Evolutionary conservation across 805 yeast genomes (phyloP), one percentile per base, ranked within the genome.

Genomic region (Spathaspora hagerdaliae): DNA sequence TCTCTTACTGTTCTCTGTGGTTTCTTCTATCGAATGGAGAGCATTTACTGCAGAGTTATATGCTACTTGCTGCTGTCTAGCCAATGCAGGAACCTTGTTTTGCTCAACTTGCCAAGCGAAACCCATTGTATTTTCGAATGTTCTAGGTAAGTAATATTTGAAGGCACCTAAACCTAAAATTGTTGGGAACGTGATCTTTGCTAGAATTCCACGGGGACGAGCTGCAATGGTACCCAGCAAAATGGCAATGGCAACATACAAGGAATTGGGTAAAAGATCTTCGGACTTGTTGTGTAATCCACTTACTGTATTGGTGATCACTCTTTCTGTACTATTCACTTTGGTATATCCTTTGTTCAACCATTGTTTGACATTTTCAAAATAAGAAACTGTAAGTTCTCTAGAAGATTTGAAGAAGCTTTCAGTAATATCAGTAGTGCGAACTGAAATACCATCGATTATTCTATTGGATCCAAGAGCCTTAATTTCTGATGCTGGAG

Each of bases 151-250:
- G 54, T 86, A 82, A 60, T 78, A 74, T 48, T 71, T 78, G 67
- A 89, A 87, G 0, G 92, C 81, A 6, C 69, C 75, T 27, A 77
- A 50, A 11, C 91, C 94, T 43, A 84, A 73, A 0, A 70, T 65
- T 2, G 82, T 45, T 1, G 96, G 96, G 12, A 77, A 66, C 0
- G 76, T 50, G 3, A 74, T 69, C 55, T 82, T 79, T 10, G 85
- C 57, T 2, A 82, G 43, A 19, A 82, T 52, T 46, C 80, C 80
- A 47, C 85, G 74, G 55, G 83, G 80, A 56, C 95, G 85, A 1
- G 94, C 79, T 41, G 82, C 55, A 43, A 88, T 82, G 39, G 85
- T 77, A 34, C 96, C 96, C 7, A 88, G 67, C 44, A 89, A 71
- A 2, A 81, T 75, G 11, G 88, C 90, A 27, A 87, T 77, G 8